These are phyloP conservation scores for Auriscalpium microsporum DNA, from an alignment of 768 basidiomycete genomes.

Conservation along the genomic window DNA sequence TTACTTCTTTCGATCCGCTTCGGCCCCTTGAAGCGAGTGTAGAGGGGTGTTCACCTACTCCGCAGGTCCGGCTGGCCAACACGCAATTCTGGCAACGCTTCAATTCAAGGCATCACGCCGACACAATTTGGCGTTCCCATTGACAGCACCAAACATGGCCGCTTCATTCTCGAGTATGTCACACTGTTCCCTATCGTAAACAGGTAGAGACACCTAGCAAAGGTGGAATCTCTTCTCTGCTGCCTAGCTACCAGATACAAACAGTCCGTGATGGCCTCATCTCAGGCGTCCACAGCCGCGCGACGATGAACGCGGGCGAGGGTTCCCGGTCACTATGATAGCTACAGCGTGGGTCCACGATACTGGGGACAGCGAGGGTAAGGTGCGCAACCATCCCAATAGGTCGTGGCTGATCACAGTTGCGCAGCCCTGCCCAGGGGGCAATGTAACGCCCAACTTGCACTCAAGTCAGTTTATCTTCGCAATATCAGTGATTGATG, in stretches of 20 bases:
- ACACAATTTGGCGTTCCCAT: background rate
- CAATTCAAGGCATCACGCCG: background rate
- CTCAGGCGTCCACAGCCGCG: background rate
- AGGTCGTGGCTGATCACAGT: background rate
- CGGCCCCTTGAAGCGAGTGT: background rate
- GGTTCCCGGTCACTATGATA: background rate
- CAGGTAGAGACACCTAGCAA: background rate
- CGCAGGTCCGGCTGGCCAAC: background rate
- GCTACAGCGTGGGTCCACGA: background rate
- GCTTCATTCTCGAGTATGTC: conserved; percentile 5
- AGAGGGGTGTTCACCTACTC: background rate
- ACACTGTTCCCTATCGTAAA: background rate
- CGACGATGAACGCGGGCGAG: background rate
- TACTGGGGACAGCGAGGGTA: background rate
- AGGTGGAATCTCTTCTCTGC: background rate
- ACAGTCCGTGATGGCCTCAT: background rate
- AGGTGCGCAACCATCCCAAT: no score
- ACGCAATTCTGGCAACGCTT: background rate
- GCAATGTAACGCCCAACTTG: conserved; percentile 18
- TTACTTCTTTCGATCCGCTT: background rate
- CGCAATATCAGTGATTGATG: background rate
- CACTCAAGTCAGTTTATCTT: conserved; percentile 11
- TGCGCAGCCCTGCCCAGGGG: conserved; percentile 15
- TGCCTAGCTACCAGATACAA: background rate
- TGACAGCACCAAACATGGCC: background rate